These are phyloP conservation scores for Schizonepeta tenuifolia DNA, from an alignment of 257 asterid genomes.

Conservation along the genomic window DNA sequence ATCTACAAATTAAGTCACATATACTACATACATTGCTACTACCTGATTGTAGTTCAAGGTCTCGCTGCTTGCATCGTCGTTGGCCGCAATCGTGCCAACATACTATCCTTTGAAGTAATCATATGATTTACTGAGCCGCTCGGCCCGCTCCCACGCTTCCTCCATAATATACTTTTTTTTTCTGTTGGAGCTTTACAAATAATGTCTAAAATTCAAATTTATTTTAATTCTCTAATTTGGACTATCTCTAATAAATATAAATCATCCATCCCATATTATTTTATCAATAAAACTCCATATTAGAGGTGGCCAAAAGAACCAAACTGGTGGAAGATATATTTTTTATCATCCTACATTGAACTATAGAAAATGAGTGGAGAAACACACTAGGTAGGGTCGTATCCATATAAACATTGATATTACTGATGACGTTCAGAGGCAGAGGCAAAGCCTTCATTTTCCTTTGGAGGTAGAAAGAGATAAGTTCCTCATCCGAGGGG, in stretches of 20 bases:
- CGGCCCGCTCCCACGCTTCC: constrained; percentile 65
- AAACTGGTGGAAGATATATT: no score
- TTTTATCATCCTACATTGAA: no score
- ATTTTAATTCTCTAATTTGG: no score
- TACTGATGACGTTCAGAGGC: constrained; percentile 54
- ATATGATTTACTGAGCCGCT: constrained; percentile 39
- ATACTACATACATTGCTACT: neutral
- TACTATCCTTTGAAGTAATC: constrained; percentile 43
- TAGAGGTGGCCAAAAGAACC: no score
- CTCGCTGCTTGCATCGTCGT: constrained; percentile 41
- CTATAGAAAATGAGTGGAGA: neutral
- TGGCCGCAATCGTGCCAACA: constrained; percentile 56
- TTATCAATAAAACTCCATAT: no score
- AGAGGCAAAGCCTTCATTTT: constrained; percentile 54
- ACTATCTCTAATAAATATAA: no score
- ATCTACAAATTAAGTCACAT: neutral
- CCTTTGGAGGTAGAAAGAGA: constrained; percentile 52
- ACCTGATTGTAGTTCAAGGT: constrained; percentile 69
- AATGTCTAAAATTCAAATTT: no score
- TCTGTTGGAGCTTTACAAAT: no score
- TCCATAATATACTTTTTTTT: no score
- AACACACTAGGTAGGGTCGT: constrained; percentile 68
- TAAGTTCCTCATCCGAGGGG: constrained; percentile 70
- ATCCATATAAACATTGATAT: constrained; percentile 56
- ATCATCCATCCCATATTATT: no score